Percentiles rank a stretch among this genome's conserved stretches.
phyloP scores from a whole-genome alignment of 1,284 basidiomycete species.

The Meripilus lineatus region DNA sequence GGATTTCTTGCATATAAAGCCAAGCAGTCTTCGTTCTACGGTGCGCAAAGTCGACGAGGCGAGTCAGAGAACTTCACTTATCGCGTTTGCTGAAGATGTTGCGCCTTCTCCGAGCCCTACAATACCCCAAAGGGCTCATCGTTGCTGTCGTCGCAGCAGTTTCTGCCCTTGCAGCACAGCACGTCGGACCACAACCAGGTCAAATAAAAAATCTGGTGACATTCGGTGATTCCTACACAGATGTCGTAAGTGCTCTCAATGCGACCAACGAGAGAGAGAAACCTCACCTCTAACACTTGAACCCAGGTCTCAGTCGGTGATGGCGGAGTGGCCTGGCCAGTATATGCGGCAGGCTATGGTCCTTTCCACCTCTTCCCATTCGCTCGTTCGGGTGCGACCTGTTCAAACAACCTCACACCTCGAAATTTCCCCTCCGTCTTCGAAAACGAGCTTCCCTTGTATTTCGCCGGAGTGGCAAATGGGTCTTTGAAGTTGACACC shows the following conservation, averaged over 20 bases:
- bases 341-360: conserved; percentile 36
- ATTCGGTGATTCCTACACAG: conserved; percentile 46
- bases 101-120: too few relatives aligned
- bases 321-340: conserved; percentile 38
- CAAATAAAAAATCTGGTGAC: conserved; percentile 41
- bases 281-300: neutral
- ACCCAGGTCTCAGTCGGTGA: conserved; percentile 21
- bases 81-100: too few relatives aligned
- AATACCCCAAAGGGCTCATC: too few relatives aligned
- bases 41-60: conserved; percentile 22
- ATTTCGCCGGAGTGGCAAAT: conserved; percentile 27
- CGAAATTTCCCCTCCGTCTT: conserved; percentile 35
- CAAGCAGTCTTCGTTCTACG: too few relatives aligned
- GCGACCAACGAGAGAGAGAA: conserved; percentile 7
- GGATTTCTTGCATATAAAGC: too few relatives aligned
- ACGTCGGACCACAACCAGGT: conserved; percentile 20
- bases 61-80: too few relatives aligned
- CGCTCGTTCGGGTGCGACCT: conserved; percentile 40
- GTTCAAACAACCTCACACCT: conserved; percentile 37
- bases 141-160: too few relatives aligned
- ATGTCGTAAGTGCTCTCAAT: conserved; percentile 22
- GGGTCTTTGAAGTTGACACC: conserved; percentile 22
- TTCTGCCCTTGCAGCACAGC: too few relatives aligned
- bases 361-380: conserved; percentile 36
- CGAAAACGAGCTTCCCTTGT: conserved; percentile 34